Percentiles rank a stretch among this genome's conserved stretches.
Evolutionary conservation across 1,284 basidiomycete genomes (phyloP).

Genomic region (Sanguinoderma infundibulare): DNA sequence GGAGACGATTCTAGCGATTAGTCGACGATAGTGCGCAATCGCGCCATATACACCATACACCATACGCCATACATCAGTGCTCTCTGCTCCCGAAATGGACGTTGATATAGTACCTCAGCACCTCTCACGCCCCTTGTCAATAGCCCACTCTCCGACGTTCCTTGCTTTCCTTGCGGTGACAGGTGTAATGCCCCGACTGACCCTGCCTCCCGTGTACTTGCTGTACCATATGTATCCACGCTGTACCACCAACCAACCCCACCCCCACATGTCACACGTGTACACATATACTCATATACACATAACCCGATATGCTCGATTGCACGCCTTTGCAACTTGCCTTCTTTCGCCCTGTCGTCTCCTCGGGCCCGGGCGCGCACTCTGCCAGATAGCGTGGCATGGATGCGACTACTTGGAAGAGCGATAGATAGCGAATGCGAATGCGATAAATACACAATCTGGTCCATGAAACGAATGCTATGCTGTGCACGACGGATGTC

Average conservation of each 20-base stretch:
- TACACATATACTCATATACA: background rate
- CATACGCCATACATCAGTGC: no score
- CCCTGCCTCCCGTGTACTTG: background rate
- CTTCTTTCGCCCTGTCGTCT: background rate
- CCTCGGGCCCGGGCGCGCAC: no score
- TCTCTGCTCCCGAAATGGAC: no score
- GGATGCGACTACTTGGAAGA: slow-evolving; percentile 3
- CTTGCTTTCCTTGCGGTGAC: background rate
- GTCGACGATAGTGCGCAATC: no score
- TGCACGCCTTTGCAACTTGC: background rate
- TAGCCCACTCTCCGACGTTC: background rate
- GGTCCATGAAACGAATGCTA: background rate
- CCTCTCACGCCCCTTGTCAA: background rate
- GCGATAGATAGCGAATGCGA: slow-evolving; percentile 17
- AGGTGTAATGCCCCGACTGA: background rate
- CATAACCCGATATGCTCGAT: background rate
- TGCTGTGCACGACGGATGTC: background rate
- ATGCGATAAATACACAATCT: background rate
- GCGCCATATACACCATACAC: no score
- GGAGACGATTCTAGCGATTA: no score
- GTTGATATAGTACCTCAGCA: background rate
- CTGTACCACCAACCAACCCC: background rate
- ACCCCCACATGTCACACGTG: background rate
- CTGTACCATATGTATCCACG: background rate
- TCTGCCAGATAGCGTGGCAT: background rate